Conservation (phyloP, 148 eudicot genomes). For the Vaccinium macrocarpon region DNA sequence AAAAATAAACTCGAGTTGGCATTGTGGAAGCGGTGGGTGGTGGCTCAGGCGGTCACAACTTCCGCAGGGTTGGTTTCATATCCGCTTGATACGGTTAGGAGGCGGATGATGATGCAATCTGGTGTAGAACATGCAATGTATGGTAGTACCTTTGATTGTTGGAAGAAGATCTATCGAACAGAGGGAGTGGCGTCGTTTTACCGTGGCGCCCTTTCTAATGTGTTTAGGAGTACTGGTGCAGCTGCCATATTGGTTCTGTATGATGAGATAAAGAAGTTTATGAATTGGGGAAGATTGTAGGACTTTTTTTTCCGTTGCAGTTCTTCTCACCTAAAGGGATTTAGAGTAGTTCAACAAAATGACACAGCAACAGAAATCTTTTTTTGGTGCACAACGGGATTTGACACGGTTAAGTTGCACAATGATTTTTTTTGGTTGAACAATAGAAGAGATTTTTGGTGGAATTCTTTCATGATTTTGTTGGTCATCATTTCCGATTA, state of each 20-base stretch:
- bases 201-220: slow-evolving; percentile 83
- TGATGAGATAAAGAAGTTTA: slow-evolving; percentile 82
- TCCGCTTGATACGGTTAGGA: slow-evolving; percentile 86
- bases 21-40: slow-evolving; percentile 92
- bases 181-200: slow-evolving; percentile 82
- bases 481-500: neutral
- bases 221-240: slow-evolving; percentile 92
- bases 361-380: slow-evolving; percentile 11
- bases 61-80: slow-evolving; percentile 86
- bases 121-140: slow-evolving; percentile 71
- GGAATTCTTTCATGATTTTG: neutral
- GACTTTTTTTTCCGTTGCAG: neutral
- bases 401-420: neutral
- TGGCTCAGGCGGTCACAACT: slow-evolving; percentile 85
- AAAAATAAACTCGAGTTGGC: slow-evolving; percentile 47
- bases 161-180: slow-evolving; percentile 68
- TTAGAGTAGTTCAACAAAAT: slow-evolving; percentile 14
- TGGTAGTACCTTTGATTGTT: slow-evolving; percentile 70
- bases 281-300: slow-evolving; percentile 47
- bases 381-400: neutral
- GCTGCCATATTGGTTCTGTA: slow-evolving; percentile 93
- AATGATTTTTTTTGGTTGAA: slow-evolving; percentile 15
- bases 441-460: slow-evolving; percentile 11
- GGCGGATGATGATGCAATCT: slow-evolving; percentile 99
- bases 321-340: slow-evolving; percentile 4